These are phyloP conservation scores for Pestalotiopsis sp. DNA, from an alignment of 2,329 filamentous ascomycete species.

Conservation along the genomic window DNA sequence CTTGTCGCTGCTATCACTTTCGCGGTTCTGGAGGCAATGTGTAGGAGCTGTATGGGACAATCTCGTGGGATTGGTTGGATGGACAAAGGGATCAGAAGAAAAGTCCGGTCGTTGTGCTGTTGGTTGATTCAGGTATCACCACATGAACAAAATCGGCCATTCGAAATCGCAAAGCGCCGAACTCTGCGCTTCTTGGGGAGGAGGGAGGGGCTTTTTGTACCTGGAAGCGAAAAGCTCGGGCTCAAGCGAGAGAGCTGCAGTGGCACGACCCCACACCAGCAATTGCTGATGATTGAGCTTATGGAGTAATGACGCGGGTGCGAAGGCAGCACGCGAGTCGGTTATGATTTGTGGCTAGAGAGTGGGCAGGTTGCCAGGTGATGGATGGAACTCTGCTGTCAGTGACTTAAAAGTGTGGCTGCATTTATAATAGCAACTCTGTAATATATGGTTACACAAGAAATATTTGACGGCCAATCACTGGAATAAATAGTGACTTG, in stretches of 20 bases:
- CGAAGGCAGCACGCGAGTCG: neutral
- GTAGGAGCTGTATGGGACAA: neutral
- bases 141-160: neutral
- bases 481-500: no score
- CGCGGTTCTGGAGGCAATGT: neutral
- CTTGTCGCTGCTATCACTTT: neutral
- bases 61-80: neutral
- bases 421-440: neutral
- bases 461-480: neutral
- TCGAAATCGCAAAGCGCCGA: slow-evolving; percentile 5
- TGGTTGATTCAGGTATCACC: slow-evolving; percentile 1
- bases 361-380: neutral
- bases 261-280: slow-evolving; percentile 4
- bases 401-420: neutral
- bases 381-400: neutral
- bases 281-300: neutral
- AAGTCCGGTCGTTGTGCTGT: neutral
- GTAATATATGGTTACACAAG: neutral
- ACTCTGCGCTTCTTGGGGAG: slow-evolving; percentile 4
- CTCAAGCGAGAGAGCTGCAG: slow-evolving; percentile 1
- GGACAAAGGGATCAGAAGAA: neutral
- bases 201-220: slow-evolving; percentile 18
- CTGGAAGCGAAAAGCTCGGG: neutral
- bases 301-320: neutral
- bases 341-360: neutral